Evolutionary conservation across 768 basidiomycete species (phyloP), one percentile per base, ranked within the genome.

Genomic region (Mycena venus): DNA sequence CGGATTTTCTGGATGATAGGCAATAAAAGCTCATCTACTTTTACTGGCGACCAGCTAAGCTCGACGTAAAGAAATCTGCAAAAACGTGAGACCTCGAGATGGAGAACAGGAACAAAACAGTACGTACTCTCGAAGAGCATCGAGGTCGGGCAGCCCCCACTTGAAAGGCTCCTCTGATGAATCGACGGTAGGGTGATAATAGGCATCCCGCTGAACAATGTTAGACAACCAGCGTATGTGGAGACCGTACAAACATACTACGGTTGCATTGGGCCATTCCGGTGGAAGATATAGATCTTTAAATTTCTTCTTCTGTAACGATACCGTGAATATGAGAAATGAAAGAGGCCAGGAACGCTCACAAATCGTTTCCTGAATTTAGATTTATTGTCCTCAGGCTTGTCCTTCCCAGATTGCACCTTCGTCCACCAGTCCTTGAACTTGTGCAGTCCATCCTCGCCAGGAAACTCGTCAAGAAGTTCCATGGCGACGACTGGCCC

Each of bases 401-500:
- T 91, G 82, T 99, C 98, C 80, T 92, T 92, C 6, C 98, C 98
- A 60, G 88, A 91, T 80, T 99, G 98, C 17, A 99, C 97, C 80
- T 91, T 95, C 64, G 85, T 82, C 98, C 98, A 99, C 98, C 98
- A 99, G 55, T 93, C 90, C 79, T 91, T 94, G 86, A 99, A 99
- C 75, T 92, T 90, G 73, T 93, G 91, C 72, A 99, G 85, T 4
- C 96, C 95, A 78, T 94, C 90, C 60, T 92, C 87, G 0, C 96
- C 97, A 0, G 96, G 92, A 80, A 99, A 99, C 81, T 99, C 97
- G 75, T 93, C 94, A 79, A 99, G 84, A 21, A 99, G 86, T 80
- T 99, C 98, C 94, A 99, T 96, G 3, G 96, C 98, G 4, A 96
- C 92, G 4, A 99, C 98, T 1, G 97, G 98, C 1, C 98, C 98